Evolutionary conservation across 2,329 filamentous ascomycete genomes (phyloP), one percentile per base, ranked within the genome.

Genomic region (Penicillium fuscoglaucum): DNA sequence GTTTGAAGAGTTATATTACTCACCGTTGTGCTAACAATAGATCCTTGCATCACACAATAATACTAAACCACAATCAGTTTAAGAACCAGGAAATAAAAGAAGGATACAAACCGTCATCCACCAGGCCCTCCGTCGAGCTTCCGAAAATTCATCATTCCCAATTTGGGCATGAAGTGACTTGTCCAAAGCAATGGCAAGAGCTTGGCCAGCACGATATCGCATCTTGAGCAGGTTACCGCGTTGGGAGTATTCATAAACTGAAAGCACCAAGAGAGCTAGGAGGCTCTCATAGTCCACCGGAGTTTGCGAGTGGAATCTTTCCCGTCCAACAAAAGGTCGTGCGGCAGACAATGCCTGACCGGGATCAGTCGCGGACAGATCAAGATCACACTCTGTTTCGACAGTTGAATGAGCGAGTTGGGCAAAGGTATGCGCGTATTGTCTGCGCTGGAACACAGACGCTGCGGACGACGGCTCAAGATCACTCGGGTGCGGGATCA

Each of bases 151-250:
- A 63, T 75, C 69, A 40, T 72, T 67, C 29, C 73, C 68, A 3
- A 68, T 63, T 24, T 73, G 65, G 3, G 70, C 62, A 68, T 80
- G 76, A 28, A 80, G 68, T 39, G 71, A 75, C 64, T 78, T 74
- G n/a, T 78, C 74, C 65, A 78, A 68, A 17, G 77, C 77, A 58
- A 76, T 69, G 5, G 75, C 70, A 60, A 79, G 70, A 8, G 78
- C 78, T 61, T 79, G 76, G 9, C 77, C 70, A 4, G 78, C 75
- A 52, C 78, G 75, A 59, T 76, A 76, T 35, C 76, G 74, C 78
- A 80, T 80, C 59, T 79, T 80, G 8, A 74, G 65, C 21, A 79
- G 64, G 56, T 80, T 80, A 4, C 78, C 78, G 28, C 78, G 70
- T 58, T 80, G 77, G 3, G 73, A 68, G 61, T 80, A 80, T 59